Evolutionary conservation across 352 stramenopile genomes (phyloP).

Genomic region (Phytopythium cucurbitacearum): DNA sequence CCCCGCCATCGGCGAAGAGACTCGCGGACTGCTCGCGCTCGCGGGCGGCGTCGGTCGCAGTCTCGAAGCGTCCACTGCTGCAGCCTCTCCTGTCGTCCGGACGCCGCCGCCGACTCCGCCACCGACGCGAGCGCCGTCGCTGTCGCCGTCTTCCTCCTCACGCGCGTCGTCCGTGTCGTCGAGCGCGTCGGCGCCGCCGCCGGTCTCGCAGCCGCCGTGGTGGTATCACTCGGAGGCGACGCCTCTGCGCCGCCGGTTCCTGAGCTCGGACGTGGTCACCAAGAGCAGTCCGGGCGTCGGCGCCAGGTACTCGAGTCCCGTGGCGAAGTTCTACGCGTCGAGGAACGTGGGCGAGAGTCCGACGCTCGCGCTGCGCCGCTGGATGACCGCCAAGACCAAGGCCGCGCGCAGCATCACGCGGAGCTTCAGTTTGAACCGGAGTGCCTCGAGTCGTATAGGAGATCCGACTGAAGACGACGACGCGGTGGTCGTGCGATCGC

Average conservation of each 20-base stretch:
- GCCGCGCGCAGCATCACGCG: constrained; percentile 6
- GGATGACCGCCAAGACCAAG: constrained; percentile 9
- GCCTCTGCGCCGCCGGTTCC: constrained; percentile 39
- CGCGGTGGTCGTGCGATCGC: constrained; percentile 13
- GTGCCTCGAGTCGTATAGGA: constrained; percentile 2
- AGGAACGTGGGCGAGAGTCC: constrained; percentile 10
- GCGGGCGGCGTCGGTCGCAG: not conserved
- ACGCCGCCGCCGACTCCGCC: constrained; percentile 11
- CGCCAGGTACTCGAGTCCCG: constrained; percentile 3
- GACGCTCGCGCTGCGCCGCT: constrained; percentile 18
- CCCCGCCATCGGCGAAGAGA: constrained; percentile 46
- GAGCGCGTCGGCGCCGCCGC: constrained; percentile 1
- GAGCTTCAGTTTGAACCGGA: constrained; percentile 16
- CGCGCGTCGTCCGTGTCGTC: constrained; percentile 10
- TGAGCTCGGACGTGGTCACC: constrained; percentile 58
- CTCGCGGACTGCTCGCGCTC: constrained; percentile 22
- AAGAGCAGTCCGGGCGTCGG: constrained; percentile 7
- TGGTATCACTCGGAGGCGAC: not conserved
- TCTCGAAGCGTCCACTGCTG: not conserved
- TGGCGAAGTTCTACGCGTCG: constrained; percentile 10
- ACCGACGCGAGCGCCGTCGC: constrained; percentile 9
- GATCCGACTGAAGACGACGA: constrained; percentile 7
- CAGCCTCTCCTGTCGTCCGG: not conserved
- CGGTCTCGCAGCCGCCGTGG: not conserved
- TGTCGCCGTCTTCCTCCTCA: constrained; percentile 22